Percentiles rank a stretch among this genome's conserved stretches.
Conservation (phyloP, 2,329 filamentous ascomycete species). For the Fusarium musae region DNA sequence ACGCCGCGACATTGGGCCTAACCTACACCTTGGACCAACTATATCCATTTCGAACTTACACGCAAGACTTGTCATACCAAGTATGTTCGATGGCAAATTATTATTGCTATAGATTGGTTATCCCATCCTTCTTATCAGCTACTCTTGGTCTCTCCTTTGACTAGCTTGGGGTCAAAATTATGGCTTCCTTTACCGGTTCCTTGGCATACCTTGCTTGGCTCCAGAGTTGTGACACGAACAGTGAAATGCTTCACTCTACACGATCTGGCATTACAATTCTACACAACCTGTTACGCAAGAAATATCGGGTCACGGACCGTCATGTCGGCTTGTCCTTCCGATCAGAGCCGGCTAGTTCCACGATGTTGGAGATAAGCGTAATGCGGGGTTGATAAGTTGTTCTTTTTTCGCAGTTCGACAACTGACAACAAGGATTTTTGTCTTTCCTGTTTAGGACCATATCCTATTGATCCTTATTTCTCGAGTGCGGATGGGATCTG, state of each 20-base stretch:
- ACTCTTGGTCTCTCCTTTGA: background rate
- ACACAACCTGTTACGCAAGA: background rate
- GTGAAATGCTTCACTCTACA: no score
- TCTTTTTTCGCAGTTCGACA: background rate
- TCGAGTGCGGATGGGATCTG: background rate
- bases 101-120: rapidly evolving
- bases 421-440: conserved; percentile 1
- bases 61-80: background rate
- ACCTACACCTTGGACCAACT: background rate
- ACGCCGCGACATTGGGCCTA: background rate
- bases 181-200: no score
- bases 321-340: conserved; percentile 8
- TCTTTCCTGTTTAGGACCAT: background rate
- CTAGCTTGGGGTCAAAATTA: rapidly evolving
- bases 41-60: background rate
- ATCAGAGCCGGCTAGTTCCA: conserved; percentile 14
- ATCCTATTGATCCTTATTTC: background rate
- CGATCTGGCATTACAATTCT: background rate
- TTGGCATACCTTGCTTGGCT: background rate
- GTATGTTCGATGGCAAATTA: background rate
- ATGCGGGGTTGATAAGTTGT: conserved; percentile 34
- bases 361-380: conserved; percentile 48
- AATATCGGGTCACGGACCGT: conserved; percentile 51
- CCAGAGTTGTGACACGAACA: background rate
- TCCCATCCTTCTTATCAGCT: rapidly evolving